Conservation (phyloP, 2,329 filamentous ascomycete genomes). For the Penicillium palitans region DNA sequence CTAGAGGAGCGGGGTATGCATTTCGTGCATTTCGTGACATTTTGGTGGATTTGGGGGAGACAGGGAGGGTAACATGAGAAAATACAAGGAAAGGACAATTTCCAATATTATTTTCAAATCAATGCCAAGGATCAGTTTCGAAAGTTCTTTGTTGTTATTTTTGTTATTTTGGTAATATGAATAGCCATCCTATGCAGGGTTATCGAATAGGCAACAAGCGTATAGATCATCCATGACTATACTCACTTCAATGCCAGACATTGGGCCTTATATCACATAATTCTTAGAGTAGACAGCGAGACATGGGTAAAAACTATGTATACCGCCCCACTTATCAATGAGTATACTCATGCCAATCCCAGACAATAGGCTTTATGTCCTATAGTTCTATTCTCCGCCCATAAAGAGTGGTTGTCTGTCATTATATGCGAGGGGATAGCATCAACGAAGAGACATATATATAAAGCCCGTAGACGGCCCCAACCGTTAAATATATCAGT, state of each 20-base stretch:
- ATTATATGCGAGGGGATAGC: not conserved
- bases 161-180: not conserved
- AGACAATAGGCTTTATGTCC: not conserved
- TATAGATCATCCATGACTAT: not conserved
- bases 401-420: not conserved
- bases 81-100: not conserved
- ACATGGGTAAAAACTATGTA: no score
- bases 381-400: not conserved
- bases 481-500: not conserved
- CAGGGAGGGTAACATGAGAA: not conserved
- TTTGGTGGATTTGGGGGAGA: no score
- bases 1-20: conserved; percentile 6
- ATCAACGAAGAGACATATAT: not conserved
- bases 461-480: not conserved
- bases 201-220: not conserved
- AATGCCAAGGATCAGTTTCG: not conserved
- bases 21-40: conserved; percentile 6
- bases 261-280: not conserved
- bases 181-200: not conserved
- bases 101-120: not conserved
- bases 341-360: no score
- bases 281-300: not conserved
- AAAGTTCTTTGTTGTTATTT: not conserved
- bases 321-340: not conserved
- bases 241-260: not conserved